Evolutionary conservation across 768 basidiomycete genomes (phyloP).

Genomic region (Gyrodon lividus): DNA sequence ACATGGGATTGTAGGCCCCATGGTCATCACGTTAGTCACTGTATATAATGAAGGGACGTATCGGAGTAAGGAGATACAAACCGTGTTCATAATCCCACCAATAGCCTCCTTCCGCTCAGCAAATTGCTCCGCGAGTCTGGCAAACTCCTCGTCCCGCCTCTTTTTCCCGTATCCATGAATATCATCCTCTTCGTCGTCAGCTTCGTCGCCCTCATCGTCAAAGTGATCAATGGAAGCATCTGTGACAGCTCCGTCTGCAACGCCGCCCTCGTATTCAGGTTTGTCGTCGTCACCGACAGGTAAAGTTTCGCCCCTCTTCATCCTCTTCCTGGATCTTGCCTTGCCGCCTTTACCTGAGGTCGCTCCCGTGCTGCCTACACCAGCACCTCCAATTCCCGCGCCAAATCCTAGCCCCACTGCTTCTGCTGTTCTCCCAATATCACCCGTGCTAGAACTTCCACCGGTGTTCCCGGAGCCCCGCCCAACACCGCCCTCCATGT

Average conservation of each 20-base stretch:
- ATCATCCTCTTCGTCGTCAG: slow-evolving; percentile 37
- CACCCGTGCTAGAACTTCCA: slow-evolving; percentile 1
- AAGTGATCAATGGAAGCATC: slow-evolving; percentile 25
- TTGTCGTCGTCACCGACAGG: slow-evolving; percentile 31
- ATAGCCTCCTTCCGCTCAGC: slow-evolving; percentile 68
- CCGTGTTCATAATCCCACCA: slow-evolving; percentile 73
- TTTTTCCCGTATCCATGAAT: slow-evolving; percentile 55
- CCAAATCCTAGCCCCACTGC: slow-evolving; percentile 8
- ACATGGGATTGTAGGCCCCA: too few species aligned
- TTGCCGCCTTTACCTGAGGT: slow-evolving; percentile 13
- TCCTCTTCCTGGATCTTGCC: slow-evolving; percentile 18
- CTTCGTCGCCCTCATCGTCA: slow-evolving; percentile 38
- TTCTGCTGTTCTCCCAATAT: neutral
- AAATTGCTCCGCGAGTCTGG: slow-evolving; percentile 64
- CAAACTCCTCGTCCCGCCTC: slow-evolving; percentile 67
- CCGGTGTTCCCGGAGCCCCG: slow-evolving; percentile 2
- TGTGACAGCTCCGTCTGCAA: slow-evolving; percentile 15
- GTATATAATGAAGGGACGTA: neutral
- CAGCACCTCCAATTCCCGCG: neutral
- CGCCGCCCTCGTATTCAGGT: slow-evolving; percentile 8
- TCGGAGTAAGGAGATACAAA: slow-evolving; percentile 20
- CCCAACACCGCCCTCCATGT: slow-evolving; percentile 62
- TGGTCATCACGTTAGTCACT: neutral
- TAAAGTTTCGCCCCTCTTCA: slow-evolving; percentile 35
- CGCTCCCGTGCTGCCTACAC: slow-evolving; percentile 6